phyloP scores from a whole-genome alignment of 2,329 filamentous ascomycete species.

The Phaeosphaeria sp. region DNA sequence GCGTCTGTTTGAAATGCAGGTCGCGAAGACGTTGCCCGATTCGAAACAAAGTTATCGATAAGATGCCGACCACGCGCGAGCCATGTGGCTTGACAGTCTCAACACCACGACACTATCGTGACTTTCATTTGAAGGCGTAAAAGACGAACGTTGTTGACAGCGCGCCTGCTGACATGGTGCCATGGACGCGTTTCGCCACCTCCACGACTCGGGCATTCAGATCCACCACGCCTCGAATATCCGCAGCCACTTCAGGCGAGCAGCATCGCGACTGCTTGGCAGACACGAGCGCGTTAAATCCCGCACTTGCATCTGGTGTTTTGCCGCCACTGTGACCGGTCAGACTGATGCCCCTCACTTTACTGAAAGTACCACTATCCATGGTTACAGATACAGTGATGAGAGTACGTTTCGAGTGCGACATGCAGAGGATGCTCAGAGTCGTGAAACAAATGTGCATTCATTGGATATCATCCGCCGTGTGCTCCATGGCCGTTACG shows the following conservation, averaged over 20 bases:
- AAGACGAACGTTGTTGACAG: not conserved
- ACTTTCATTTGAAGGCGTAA: conserved; percentile 2
- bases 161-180: not conserved
- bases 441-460: conserved; percentile 6
- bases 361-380: conserved; percentile 1
- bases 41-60: conserved; percentile 28
- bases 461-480: conserved; percentile 25
- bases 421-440: not conserved
- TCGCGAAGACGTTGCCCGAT: not conserved
- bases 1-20: conserved; percentile 27
- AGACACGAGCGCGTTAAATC: conserved; percentile 33
- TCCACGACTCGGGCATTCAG: not conserved
- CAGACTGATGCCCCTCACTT: not conserved
- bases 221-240: not conserved
- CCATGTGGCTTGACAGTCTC: conserved; percentile 18
- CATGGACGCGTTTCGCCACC: not conserved
- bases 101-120: conserved; percentile 31
- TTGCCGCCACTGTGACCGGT: conserved; percentile 18
- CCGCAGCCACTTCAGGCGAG: not conserved
- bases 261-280: conserved; percentile 20
- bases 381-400: not conserved
- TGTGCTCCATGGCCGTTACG: conserved; percentile 10
- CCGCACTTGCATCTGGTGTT: conserved; percentile 37
- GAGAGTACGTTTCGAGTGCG: not conserved
- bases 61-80: conserved; percentile 22